Percentiles rank a stretch among this genome's conserved stretches.
Conservation (phyloP, 225 moss, liverwort and hornwort genomes). For the Pleurozium schreberi region DNA sequence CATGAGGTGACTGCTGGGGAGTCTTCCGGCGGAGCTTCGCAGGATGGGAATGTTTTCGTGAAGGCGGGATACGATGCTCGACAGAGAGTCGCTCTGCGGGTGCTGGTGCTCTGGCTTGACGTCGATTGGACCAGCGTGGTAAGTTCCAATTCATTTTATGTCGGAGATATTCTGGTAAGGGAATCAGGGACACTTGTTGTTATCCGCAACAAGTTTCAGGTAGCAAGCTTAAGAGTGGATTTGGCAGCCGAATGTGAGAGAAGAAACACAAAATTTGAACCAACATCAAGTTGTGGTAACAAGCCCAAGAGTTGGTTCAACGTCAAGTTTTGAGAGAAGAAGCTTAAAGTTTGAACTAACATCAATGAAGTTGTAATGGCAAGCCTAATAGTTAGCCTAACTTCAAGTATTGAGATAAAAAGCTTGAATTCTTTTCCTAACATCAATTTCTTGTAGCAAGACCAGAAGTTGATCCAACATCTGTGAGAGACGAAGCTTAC, state of each 20-base stretch:
- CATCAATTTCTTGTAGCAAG: neutral
- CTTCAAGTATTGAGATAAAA: neutral
- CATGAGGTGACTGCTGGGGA: slow-evolving; percentile 54
- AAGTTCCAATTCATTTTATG: neutral
- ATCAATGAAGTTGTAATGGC: neutral
- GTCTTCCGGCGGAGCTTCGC: neutral
- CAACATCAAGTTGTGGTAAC: neutral
- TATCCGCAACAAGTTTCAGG: neutral
- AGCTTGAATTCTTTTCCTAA: neutral
- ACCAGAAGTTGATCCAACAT: neutral
- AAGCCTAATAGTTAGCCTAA: neutral
- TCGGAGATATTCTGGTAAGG: neutral
- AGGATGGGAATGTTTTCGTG: neutral
- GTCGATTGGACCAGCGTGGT: slow-evolving; percentile 80
- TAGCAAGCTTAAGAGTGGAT: neutral
- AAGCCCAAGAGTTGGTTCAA: neutral
- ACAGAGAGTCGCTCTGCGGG: slow-evolving; percentile 77
- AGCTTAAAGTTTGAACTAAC: neutral
- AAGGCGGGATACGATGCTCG: slow-evolving; percentile 95
- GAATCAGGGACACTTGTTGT: neutral
- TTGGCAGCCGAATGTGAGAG: neutral
- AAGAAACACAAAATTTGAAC: neutral
- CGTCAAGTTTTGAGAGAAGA: no score
- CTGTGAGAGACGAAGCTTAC: neutral
- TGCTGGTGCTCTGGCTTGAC: slow-evolving; percentile 81